phyloP scores from a whole-genome alignment of 768 basidiomycete species.

The Nidularia pulvinata region DNA sequence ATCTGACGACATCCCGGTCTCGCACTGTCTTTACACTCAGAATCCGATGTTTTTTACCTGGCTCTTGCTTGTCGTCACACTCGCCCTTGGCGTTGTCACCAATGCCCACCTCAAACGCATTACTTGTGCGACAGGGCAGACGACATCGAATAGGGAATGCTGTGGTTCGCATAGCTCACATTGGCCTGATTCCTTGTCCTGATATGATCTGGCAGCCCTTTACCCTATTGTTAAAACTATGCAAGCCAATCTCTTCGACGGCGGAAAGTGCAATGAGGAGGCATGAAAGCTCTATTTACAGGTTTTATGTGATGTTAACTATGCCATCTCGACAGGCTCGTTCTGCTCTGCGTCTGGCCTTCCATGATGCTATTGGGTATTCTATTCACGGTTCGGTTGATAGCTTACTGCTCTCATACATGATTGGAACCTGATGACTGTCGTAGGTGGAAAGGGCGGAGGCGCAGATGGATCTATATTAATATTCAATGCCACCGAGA shows the following conservation, averaged over 20 bases:
- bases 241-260: conserved; percentile 29
- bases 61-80: conserved; percentile 9
- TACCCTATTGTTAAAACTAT: conserved; percentile 21
- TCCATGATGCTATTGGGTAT: conserved; percentile 16
- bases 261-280: conserved; percentile 28
- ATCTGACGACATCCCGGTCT: not conserved
- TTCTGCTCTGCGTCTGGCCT: conserved; percentile 13
- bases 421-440: conserved; percentile 11
- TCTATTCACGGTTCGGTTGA: conserved; percentile 3
- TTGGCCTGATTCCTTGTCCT: not conserved
- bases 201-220: conserved; percentile 5
- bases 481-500: conserved; percentile 17
- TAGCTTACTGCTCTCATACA: not conserved
- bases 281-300: conserved; percentile 8
- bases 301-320: conserved; percentile 8
- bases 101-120: conserved; percentile 14
- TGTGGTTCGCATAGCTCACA: conserved; percentile 10
- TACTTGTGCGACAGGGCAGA: conserved; percentile 18
- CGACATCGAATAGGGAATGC: conserved; percentile 17
- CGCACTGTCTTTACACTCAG: not conserved
- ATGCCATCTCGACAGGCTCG: conserved; percentile 4
- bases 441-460: conserved; percentile 16
- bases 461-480: conserved; percentile 28
- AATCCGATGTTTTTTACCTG: conserved; percentile 14
- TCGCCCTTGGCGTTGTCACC: conserved; percentile 8